Percentiles rank a stretch among this genome's conserved stretches.
These are phyloP conservation scores for Leptosphaerulina australis DNA, from an alignment of 2,329 filamentous ascomycete species.

Conservation along the genomic window DNA sequence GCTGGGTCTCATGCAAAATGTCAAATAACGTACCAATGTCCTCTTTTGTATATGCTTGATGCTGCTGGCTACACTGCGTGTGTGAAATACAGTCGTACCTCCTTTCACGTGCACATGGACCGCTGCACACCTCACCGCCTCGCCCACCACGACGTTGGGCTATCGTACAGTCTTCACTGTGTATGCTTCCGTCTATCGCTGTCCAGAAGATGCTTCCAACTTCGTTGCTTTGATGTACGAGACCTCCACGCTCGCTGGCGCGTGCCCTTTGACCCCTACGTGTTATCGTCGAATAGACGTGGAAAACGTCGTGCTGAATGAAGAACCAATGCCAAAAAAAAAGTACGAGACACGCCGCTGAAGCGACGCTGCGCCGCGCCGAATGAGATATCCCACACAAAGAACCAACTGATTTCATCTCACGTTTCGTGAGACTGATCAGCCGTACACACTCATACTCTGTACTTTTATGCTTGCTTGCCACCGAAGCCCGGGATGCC, in stretches of 20 bases:
- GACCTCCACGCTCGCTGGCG: constrained; percentile 20
- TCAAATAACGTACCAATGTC: constrained; percentile 2
- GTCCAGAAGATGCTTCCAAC: constrained; percentile 19
- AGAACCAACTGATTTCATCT: constrained; percentile 40
- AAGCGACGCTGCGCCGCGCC: constrained; percentile 30
- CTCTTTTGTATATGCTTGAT: constrained; percentile 1
- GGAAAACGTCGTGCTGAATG: constrained; percentile 25
- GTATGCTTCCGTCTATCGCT: constrained; percentile 24
- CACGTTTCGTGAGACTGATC: constrained; percentile 28
- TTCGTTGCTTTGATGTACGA: constrained; percentile 24
- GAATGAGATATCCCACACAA: constrained; percentile 28
- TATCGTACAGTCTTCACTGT: constrained; percentile 34
- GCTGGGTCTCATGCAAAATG: not conserved
- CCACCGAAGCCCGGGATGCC: constrained; percentile 48
- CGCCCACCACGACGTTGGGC: constrained; percentile 5
- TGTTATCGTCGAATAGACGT: constrained; percentile 27
- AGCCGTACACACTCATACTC: constrained; percentile 22
- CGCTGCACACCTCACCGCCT: constrained; percentile 4
- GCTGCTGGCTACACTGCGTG: constrained; percentile 1
- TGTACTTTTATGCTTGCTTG: constrained; percentile 33
- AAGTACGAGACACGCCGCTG: constrained; percentile 35
- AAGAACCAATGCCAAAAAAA: constrained; percentile 36
- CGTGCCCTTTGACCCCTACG: constrained; percentile 15
- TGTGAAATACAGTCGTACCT: not conserved
- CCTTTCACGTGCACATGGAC: not conserved